Conservation (phyloP, 2,329 filamentous ascomycete genomes). For the Cercospora zeina region DNA sequence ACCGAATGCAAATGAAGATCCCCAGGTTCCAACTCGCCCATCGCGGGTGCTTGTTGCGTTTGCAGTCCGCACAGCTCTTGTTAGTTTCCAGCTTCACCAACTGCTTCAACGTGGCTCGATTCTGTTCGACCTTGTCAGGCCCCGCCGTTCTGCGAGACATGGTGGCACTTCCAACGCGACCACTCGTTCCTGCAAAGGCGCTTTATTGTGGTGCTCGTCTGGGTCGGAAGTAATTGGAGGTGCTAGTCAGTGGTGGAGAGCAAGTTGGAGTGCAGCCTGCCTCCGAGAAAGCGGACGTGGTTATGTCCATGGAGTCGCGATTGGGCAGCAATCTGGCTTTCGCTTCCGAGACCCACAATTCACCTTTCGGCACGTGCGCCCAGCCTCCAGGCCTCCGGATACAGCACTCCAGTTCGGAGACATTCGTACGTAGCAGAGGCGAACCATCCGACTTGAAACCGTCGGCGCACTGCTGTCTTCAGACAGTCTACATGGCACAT, state of each 20-base stretch:
- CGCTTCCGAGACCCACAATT: conserved; percentile 1
- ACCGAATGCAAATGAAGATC: conserved; percentile 92
- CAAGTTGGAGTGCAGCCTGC: background rate
- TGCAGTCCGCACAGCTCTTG: conserved; percentile 97
- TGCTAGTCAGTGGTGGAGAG: background rate
- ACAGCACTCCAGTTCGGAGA: background rate
- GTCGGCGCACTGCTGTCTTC: too few species aligned
- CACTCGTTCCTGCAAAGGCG: background rate
- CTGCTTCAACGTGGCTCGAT: conserved; percentile 89
- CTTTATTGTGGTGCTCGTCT: background rate
- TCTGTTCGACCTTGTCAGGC: conserved; percentile 86
- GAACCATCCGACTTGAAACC: background rate
- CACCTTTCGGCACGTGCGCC: background rate
- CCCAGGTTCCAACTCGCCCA: conserved; percentile 99
- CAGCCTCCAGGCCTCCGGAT: background rate
- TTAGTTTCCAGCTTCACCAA: conserved; percentile 92
- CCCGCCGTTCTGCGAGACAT: conserved; percentile 79
- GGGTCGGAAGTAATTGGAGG: background rate
- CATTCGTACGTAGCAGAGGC: background rate
- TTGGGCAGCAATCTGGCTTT: conserved; percentile 6
- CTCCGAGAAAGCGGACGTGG: background rate
- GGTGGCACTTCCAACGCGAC: conserved; percentile 11
- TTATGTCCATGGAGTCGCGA: conserved; percentile 1
- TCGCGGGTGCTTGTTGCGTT: conserved; percentile 97
- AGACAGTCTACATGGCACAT: too few species aligned